These are phyloP conservation scores for Septoria linicola DNA, from an alignment of 2,329 filamentous ascomycete genomes.

Conservation along the genomic window DNA sequence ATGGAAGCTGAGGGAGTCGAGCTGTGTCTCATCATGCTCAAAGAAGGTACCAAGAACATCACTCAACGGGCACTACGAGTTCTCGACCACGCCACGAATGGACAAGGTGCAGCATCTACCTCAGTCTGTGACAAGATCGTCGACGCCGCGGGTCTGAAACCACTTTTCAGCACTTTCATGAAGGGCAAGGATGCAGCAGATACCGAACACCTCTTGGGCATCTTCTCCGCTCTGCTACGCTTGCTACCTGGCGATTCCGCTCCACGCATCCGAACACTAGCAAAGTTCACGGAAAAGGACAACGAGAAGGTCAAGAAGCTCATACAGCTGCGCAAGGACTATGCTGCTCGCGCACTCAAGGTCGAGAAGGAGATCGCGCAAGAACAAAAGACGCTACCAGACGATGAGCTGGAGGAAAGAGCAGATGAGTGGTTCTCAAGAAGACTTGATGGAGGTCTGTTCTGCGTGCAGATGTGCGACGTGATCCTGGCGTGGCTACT, in stretches of 20 bases:
- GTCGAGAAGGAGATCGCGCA: slow-evolving; percentile 64
- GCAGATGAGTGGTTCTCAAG: slow-evolving; percentile 71
- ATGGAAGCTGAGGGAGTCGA: slow-evolving; percentile 89
- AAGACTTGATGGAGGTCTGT: slow-evolving; percentile 80
- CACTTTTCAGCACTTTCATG: slow-evolving; percentile 82
- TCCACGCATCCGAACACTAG: slow-evolving; percentile 76
- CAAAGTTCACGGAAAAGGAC: slow-evolving; percentile 94
- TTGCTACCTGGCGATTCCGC: slow-evolving; percentile 74
- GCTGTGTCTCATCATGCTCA: slow-evolving; percentile 85
- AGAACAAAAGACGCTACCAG: slow-evolving; percentile 55
- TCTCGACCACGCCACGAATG: slow-evolving; percentile 75
- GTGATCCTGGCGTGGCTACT: slow-evolving; percentile 85
- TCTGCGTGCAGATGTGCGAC: slow-evolving; percentile 79
- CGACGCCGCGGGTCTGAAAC: slow-evolving; percentile 80
- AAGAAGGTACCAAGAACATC: slow-evolving; percentile 81
- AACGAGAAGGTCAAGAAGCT: slow-evolving; percentile 81
- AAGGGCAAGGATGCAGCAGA: slow-evolving; percentile 69
- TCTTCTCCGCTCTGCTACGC: slow-evolving; percentile 80
- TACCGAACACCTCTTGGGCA: slow-evolving; percentile 77
- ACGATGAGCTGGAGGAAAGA: slow-evolving; percentile 61
- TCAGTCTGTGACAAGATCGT: slow-evolving; percentile 74
- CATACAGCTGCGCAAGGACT: slow-evolving; percentile 68
- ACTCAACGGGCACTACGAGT: slow-evolving; percentile 73
- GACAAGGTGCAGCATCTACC: slow-evolving; percentile 45
- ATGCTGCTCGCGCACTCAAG: slow-evolving; percentile 59